These are phyloP conservation scores for Aspergillus haitiensis DNA, from an alignment of 495 filamentous ascomycete species.

Conservation along the genomic window DNA sequence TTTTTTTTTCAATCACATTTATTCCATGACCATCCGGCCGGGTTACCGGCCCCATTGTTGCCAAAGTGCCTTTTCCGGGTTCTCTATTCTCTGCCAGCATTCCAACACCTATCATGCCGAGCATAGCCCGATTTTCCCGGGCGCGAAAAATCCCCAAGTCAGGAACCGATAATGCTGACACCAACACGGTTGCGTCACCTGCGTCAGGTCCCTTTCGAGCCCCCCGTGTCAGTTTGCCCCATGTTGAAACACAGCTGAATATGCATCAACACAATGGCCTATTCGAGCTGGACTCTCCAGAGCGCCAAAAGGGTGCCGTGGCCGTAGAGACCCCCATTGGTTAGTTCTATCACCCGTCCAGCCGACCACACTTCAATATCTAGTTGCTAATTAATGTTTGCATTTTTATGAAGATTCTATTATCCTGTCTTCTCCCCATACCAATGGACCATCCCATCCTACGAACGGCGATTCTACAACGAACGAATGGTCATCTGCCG, in stretches of 20 bases:
- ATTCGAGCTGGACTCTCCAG: conserved; percentile 32
- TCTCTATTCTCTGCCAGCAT: conserved; percentile 12
- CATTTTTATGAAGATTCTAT: conserved; percentile 28
- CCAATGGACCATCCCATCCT: conserved; percentile 27
- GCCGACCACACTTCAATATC: not conserved
- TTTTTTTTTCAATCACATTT: not conserved
- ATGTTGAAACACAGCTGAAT: conserved; percentile 48
- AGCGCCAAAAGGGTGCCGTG: conserved; percentile 20
- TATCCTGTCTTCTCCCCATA: conserved; percentile 18
- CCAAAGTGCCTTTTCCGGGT: conserved; percentile 11
- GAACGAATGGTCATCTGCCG: conserved; percentile 68
- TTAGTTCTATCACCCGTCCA: conserved; percentile 12
- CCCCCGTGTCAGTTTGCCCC: conserved; percentile 44
- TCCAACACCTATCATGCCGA: conserved; percentile 21
- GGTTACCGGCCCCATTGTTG: conserved; percentile 4
- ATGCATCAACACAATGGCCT: conserved; percentile 47
- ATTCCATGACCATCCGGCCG: not conserved
- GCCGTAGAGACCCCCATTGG: conserved; percentile 20
- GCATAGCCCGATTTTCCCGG: conserved; percentile 35
- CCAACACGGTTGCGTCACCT: conserved; percentile 22
- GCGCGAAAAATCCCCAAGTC: conserved; percentile 30
- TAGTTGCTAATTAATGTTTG: not conserved
- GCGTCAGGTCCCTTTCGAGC: conserved; percentile 30
- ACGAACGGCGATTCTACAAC: conserved; percentile 36
- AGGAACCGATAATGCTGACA: conserved; percentile 33